Evolutionary conservation across 345 rosid genomes (phyloP), one percentile per base, ranked within the genome.

Genomic region (Linum tenue): DNA sequence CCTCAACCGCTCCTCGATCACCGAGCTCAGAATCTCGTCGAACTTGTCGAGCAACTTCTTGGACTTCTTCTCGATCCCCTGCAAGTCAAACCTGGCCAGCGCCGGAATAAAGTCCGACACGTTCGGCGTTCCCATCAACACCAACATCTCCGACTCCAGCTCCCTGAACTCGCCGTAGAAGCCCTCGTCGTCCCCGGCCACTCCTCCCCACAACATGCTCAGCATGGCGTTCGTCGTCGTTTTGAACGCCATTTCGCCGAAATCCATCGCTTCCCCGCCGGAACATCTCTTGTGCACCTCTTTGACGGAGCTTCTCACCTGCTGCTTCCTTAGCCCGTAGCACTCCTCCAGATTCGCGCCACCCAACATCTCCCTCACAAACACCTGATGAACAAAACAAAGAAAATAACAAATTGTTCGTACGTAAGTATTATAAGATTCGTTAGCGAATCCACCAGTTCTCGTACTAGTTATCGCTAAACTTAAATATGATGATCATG

Each of bases 151-250:
- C 0, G 57, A 59, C 12, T 70, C 71, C 37, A 75, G 61, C 42
- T 65, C 61, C 72, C 70, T 69, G 53, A 82, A 76, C 64, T 86
- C 80, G 9, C 69, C 56, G 8, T 74, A 82, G 2, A 72, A 3
- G 36, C 60, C 69, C 77, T 67, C 39, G 12, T 74, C 85, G 37
- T 74, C 72, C 37, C 79, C 79, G 60, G 67, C 37, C 44, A 78
- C 69, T 10, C 65, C 85, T 0, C 89, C 89, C 86, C 86, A 84
- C 56, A 76, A 36, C 89, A 80, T 82, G 39, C 77, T 59, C 40
- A 73, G 77, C 35, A 74, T 73, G 15, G 71, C 81, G 63, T 86
- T 81, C 36, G 84, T 68, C 0, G 37, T 41, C 0, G 87, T 80
- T 5, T 75, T 37, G 50, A 78, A 78, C 69, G 69, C 7, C 64